Conservation (phyloP, 306 rosid genomes). For the Vigna hirtella region DNA sequence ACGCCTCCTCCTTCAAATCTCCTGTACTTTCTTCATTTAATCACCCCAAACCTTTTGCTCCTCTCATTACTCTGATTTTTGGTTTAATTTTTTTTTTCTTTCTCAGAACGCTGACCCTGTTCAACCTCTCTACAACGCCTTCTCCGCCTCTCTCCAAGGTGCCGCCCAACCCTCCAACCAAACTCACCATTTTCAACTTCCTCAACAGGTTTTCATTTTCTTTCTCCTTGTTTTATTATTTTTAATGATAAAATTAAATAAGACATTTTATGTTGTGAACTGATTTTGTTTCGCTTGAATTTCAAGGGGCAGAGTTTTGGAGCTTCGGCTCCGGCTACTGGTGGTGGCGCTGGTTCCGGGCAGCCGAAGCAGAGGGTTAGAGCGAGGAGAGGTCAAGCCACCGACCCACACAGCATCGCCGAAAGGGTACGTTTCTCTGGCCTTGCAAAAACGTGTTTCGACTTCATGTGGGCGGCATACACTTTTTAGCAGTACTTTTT, state of each 20-base stretch:
- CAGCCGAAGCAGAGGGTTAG: conserved; percentile 92
- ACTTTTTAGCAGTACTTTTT: neutral
- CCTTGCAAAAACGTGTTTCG: no score
- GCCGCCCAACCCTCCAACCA: conserved; percentile 42
- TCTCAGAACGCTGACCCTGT: conserved; percentile 57
- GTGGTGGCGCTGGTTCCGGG: conserved; percentile 52
- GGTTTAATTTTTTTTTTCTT: neutral
- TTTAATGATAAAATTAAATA: no score
- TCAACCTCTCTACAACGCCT: conserved; percentile 64
- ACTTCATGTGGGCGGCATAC: conserved; percentile 12
- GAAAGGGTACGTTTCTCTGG: conserved; percentile 68
- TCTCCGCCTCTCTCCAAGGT: conserved; percentile 66
- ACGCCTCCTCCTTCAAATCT: conserved; percentile 67
- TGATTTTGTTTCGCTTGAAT: neutral
- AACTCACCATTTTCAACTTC: conserved; percentile 62
- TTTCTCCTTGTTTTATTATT: no score
- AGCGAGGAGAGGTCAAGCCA: conserved; percentile 97
- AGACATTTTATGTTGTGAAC: no score
- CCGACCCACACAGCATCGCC: conserved; percentile 98
- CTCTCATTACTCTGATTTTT: neutral
- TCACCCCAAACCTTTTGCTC: neutral
- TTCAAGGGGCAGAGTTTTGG: conserved; percentile 59
- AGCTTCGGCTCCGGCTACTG: conserved; percentile 50
- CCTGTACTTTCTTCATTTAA: conserved; percentile 35
- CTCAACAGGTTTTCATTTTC: conserved; percentile 57